Evolutionary conservation across 768 basidiomycete genomes (phyloP).

Genomic region (Lactarius sanguifluus): DNA sequence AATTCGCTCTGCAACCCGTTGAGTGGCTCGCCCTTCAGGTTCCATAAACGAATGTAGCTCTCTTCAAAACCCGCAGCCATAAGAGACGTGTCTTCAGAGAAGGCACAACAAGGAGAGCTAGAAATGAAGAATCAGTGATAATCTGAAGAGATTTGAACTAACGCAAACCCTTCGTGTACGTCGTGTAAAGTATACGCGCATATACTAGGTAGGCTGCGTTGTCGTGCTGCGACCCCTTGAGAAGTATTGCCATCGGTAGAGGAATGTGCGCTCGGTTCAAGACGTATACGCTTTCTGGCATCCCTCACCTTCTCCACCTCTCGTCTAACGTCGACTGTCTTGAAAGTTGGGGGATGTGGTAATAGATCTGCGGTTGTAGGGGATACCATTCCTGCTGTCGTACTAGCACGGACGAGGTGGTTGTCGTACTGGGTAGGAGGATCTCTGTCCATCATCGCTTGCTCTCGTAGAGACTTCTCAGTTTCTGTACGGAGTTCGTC

Average conservation of each 20-base stretch:
- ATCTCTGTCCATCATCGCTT: conserved; percentile 73
- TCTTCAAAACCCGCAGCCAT: conserved; percentile 96
- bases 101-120: conserved; percentile 82
- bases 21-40: conserved; percentile 86
- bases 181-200: conserved; percentile 96
- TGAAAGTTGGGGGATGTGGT: conserved; percentile 81
- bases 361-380: conserved; percentile 72
- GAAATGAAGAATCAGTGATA: conserved; percentile 14
- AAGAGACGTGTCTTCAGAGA: conserved; percentile 87
- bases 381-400: conserved; percentile 54
- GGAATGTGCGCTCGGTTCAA: conserved; percentile 70
- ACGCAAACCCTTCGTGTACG: conserved; percentile 83
- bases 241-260: conserved; percentile 58
- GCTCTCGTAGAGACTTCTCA: conserved; percentile 75
- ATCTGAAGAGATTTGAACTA: conserved; percentile 15
- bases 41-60: conserved; percentile 95
- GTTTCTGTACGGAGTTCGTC: conserved; percentile 83
- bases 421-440: conserved; percentile 65
- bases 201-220: conserved; percentile 82
- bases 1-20: conserved; percentile 78
- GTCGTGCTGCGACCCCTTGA: conserved; percentile 56
- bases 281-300: conserved; percentile 84
- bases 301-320: conserved; percentile 91
- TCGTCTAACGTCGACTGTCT: conserved; percentile 81
- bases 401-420: conserved; percentile 49